A percentile compares a stretch with the other conserved stretches of the same genome.
phyloP scores from a whole-genome alignment of 257 asterid species.

The Primulina tabacum region DNA sequence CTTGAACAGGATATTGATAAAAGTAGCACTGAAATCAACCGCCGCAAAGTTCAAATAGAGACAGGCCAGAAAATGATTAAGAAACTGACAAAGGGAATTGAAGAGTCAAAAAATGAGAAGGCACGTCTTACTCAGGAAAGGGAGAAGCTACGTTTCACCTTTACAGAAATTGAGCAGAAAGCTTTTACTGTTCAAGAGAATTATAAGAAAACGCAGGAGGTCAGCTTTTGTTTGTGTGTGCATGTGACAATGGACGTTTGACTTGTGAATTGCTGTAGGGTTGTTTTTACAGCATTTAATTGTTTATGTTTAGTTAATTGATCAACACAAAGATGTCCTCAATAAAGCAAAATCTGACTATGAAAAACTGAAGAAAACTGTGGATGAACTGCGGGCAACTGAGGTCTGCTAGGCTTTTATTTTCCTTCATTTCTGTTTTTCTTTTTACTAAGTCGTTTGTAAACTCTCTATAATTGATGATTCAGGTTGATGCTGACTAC shows the following conservation, averaged over 20 bases:
- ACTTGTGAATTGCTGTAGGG: not conserved
- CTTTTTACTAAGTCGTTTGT: not conserved
- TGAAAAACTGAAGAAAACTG: conserved; percentile 72
- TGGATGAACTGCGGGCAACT: conserved; percentile 81
- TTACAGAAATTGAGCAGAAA: conserved; percentile 79
- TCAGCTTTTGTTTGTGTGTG: conserved; percentile 25
- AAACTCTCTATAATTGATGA: conserved; percentile 19
- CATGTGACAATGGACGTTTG: not conserved
- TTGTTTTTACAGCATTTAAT: conserved; percentile 3
- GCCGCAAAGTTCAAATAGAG: conserved; percentile 75
- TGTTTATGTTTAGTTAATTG: conserved; percentile 50
- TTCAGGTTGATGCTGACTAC: conserved; percentile 93
- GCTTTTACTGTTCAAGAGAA: conserved; percentile 82
- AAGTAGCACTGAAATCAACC: conserved; percentile 77
- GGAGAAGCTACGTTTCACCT: conserved; percentile 50
- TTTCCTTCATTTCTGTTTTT: conserved; percentile 7
- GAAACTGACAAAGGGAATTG: conserved; percentile 71
- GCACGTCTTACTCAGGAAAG: conserved; percentile 60
- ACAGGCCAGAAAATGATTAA: conserved; percentile 74
- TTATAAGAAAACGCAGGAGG: conserved; percentile 78
- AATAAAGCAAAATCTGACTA: conserved; percentile 68
- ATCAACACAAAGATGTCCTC: conserved; percentile 66
- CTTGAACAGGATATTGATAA: conserved; percentile 68
- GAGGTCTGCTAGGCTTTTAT: conserved; percentile 50
- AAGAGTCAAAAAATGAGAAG: conserved; percentile 72